Percentiles rank a stretch among this genome's conserved stretches.
phyloP scores from a whole-genome alignment of 2,329 filamentous ascomycete species.

The Fusarium begoniae region DNA sequence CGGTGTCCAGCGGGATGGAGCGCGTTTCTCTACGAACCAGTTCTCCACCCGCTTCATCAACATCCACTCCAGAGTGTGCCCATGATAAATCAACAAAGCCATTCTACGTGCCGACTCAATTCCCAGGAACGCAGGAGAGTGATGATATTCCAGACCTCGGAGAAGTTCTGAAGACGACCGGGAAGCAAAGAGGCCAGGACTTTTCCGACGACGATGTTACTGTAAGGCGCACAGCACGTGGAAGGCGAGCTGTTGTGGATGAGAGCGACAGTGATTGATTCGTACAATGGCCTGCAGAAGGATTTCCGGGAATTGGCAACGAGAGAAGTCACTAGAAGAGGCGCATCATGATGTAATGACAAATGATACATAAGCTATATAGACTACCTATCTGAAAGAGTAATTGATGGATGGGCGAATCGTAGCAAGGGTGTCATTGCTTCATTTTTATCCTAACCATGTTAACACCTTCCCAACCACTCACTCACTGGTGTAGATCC shows the following conservation, averaged over 20 bases:
- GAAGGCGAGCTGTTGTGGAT: constrained; percentile 43
- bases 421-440: not conserved
- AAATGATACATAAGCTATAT: constrained; percentile 30
- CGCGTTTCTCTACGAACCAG: constrained; percentile 44
- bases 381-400: constrained; percentile 13
- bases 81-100: constrained; percentile 37
- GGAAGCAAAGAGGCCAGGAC: not conserved
- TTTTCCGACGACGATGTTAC: constrained; percentile 32
- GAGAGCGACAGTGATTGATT: constrained; percentile 46
- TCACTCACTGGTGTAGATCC: constrained; percentile 7
- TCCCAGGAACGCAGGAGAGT: constrained; percentile 53
- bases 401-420: constrained; percentile 28
- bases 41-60: constrained; percentile 26
- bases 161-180: constrained; percentile 33
- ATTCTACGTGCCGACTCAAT: constrained; percentile 51
- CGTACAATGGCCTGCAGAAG: constrained; percentile 14
- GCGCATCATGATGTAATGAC: constrained; percentile 10
- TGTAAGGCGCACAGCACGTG: constrained; percentile 35
- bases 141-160: constrained; percentile 52
- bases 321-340: not conserved
- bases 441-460: not conserved
- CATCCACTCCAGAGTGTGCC: constrained; percentile 27
- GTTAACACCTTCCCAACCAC: not conserved
- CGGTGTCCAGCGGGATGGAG: constrained; percentile 50
- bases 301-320: not conserved